A percentile compares a stretch with the other conserved stretches of the same genome.
Evolutionary conservation across 192 early-diverging fungal genomes (phyloP).

Genomic region (Coemansia sp.): DNA sequence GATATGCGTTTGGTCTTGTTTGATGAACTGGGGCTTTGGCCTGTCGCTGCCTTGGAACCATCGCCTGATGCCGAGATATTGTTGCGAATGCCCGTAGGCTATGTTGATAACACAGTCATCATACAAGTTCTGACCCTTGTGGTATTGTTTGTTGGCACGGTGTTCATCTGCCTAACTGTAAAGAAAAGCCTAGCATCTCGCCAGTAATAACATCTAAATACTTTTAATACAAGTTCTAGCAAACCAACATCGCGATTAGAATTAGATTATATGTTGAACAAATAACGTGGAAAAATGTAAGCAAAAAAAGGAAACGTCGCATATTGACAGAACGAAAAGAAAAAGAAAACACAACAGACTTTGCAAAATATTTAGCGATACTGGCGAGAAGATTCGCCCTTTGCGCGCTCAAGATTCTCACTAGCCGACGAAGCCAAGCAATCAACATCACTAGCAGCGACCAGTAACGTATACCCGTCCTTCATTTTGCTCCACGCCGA

Average conservation of each 20-base stretch:
- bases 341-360: background rate
- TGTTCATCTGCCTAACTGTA: slow-evolving; percentile 6
- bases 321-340: slow-evolving; percentile 11
- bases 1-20: slow-evolving; percentile 32
- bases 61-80: slow-evolving; percentile 39
- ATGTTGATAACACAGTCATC: slow-evolving; percentile 9
- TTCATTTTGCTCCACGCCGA: slow-evolving; percentile 28
- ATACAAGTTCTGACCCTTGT: slow-evolving; percentile 30
- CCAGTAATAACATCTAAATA: background rate
- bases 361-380: slow-evolving; percentile 25
- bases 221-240: background rate
- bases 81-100: slow-evolving; percentile 45
- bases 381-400: slow-evolving; percentile 22
- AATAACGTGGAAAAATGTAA: background rate
- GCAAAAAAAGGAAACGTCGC: slow-evolving; percentile 11
- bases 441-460: slow-evolving; percentile 51
- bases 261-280: background rate
- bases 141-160: slow-evolving; percentile 27
- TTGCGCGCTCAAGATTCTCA: slow-evolving; percentile 49
- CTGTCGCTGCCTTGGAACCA: slow-evolving; percentile 17
- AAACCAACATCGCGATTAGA: background rate
- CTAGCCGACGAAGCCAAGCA: slow-evolving; percentile 42
- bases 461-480: slow-evolving; percentile 46
- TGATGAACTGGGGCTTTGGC: slow-evolving; percentile 38
- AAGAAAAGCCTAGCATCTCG: background rate